phyloP scores from a whole-genome alignment of 179 eudicot genomes.

The Silene noctiflora region DNA sequence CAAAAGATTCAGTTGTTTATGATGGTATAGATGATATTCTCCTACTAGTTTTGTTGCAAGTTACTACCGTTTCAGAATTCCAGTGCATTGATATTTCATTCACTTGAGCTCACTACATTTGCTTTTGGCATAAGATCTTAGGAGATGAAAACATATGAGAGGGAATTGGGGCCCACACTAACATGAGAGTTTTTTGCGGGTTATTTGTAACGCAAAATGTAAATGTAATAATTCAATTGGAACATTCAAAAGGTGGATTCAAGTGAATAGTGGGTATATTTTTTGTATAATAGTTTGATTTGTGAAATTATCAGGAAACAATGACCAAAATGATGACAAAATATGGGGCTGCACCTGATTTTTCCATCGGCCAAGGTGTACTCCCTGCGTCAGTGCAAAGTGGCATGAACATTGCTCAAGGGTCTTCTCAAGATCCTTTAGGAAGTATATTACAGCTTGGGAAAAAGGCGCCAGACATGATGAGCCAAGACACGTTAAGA shows the following conservation, averaged over 20 bases:
- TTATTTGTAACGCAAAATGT: not conserved
- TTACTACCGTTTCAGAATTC: not conserved
- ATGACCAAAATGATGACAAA: constrained; percentile 55
- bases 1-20: constrained; percentile 60
- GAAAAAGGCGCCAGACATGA: constrained; percentile 28
- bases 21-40: constrained; percentile 41
- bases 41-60: constrained; percentile 8
- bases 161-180: no score
- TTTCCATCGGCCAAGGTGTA: constrained; percentile 52
- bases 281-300: not conserved
- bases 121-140: no score
- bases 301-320: constrained; percentile 48
- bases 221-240: not conserved
- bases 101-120: not conserved
- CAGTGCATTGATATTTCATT: constrained; percentile 1
- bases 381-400: constrained; percentile 66
- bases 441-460: constrained; percentile 42
- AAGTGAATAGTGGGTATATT: not conserved
- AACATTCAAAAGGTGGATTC: no score
- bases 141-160: no score
- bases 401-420: constrained; percentile 32
- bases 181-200: not conserved
- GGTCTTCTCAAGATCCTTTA: constrained; percentile 43
- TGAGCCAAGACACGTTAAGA: constrained; percentile 29
- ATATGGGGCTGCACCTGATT: constrained; percentile 54